A percentile compares a stretch with the other conserved stretches of the same genome.
Conservation (phyloP, 352 stramenopile species). For the Pythium grandisporangium region DNA sequence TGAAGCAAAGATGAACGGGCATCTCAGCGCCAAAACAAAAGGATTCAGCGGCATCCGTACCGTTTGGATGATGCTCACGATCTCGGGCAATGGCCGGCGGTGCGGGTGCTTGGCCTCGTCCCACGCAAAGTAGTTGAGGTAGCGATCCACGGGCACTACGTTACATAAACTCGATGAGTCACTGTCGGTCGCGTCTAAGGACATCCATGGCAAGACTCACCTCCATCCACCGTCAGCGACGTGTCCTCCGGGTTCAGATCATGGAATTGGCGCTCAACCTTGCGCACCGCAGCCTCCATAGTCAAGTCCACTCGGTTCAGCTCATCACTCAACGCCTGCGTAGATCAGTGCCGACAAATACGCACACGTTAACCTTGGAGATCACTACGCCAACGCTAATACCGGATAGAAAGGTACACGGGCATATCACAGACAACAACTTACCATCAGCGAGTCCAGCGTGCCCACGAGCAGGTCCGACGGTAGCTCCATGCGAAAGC, state of each 20-base stretch:
- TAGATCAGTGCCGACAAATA: too few relatives aligned
- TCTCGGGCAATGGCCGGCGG: conserved; percentile 92
- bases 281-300: conserved; percentile 93
- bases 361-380: too few relatives aligned
- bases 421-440: too few relatives aligned
- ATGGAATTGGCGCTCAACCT: conserved; percentile 95
- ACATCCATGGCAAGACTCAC: too few relatives aligned
- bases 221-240: conserved; percentile 76
- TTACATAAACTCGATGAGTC: too few relatives aligned
- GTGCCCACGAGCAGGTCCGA: conserved; percentile 94
- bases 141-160: conserved; percentile 87
- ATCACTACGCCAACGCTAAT: too few relatives aligned
- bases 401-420: too few relatives aligned
- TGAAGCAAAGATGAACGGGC: too few relatives aligned
- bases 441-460: conserved; percentile 95
- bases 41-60: too few relatives aligned
- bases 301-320: conserved; percentile 93
- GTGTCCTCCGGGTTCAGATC: conserved; percentile 90
- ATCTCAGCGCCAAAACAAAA: too few relatives aligned
- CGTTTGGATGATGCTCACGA: conserved; percentile 92
- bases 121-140: conserved; percentile 97
- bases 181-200: too few relatives aligned
- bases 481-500: conserved; percentile 85
- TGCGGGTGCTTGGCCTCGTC: conserved; percentile 97
- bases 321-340: conserved; percentile 86